These are phyloP conservation scores for Yamadazyma sp. DNA, from an alignment of 805 yeast genomes.

Conservation along the genomic window DNA sequence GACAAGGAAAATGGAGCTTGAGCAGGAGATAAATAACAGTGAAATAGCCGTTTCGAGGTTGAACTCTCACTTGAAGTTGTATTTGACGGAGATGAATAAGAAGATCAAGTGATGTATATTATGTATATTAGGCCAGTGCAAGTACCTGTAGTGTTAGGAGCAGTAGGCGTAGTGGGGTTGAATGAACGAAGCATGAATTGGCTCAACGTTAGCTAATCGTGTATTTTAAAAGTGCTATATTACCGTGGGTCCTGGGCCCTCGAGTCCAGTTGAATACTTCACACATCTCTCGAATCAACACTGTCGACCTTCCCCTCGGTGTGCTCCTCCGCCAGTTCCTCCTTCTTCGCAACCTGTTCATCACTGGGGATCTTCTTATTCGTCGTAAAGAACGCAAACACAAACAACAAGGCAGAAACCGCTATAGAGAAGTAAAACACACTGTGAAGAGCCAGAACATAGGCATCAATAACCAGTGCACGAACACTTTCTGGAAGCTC, in stretches of 20 bases:
- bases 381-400: conserved; percentile 38
- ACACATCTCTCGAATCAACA: too few relatives aligned
- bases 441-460: conserved; percentile 40
- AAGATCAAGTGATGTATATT: conserved; percentile 19
- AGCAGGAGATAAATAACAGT: conserved; percentile 52
- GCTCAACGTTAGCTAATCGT: too few relatives aligned
- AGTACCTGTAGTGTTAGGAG: too few relatives aligned
- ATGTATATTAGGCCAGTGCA: conserved; percentile 2
- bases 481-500: conserved; percentile 23
- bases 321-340: too few relatives aligned
- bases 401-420: conserved; percentile 28
- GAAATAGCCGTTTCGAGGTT: conserved; percentile 55
- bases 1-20: conserved; percentile 43
- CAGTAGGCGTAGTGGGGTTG: too few relatives aligned
- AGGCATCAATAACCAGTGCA: conserved; percentile 25
- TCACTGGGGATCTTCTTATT: conserved; percentile 42
- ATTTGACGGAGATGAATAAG: conserved; percentile 51
- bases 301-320: too few relatives aligned
- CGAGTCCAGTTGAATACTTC: too few relatives aligned
- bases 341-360: conserved; percentile 18
- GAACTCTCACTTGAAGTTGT: conserved; percentile 54
- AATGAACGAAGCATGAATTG: too few relatives aligned
- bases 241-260: too few relatives aligned
- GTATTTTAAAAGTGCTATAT: too few relatives aligned
- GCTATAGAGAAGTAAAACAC: conserved; percentile 44